Percentiles rank a stretch among this genome's conserved stretches.
phyloP scores from a whole-genome alignment of 441 rosid genomes.

The Aleurites moluccanus region DNA sequence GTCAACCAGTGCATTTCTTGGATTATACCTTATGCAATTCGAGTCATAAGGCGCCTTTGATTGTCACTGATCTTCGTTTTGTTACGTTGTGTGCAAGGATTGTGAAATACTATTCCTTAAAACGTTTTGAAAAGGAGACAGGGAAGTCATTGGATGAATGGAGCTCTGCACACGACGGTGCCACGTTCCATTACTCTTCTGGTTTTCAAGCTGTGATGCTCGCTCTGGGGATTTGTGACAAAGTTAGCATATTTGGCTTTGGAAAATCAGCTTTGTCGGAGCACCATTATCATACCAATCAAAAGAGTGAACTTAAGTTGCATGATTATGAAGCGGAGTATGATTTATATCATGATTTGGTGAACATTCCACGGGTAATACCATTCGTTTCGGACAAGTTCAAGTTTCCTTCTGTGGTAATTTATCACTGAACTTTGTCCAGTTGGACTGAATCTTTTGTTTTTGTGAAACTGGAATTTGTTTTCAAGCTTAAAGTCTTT shows the following conservation, averaged over 20 bases:
- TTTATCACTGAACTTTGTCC: slow-evolving; percentile 48
- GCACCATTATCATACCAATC: slow-evolving; percentile 92
- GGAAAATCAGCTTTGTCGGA: slow-evolving; percentile 69
- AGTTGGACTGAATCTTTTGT: slow-evolving; percentile 3
- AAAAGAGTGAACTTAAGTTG: slow-evolving; percentile 68
- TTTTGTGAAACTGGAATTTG: not conserved
- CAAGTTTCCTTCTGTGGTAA: slow-evolving; percentile 61
- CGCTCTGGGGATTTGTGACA: slow-evolving; percentile 72
- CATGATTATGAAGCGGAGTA: slow-evolving; percentile 88
- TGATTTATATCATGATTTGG: slow-evolving; percentile 63
- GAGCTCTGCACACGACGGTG: slow-evolving; percentile 63
- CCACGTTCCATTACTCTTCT: slow-evolving; percentile 85
- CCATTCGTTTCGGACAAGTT: slow-evolving; percentile 71
- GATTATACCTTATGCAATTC: slow-evolving; percentile 68
- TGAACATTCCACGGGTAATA: slow-evolving; percentile 48
- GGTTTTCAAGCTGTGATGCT: slow-evolving; percentile 93
- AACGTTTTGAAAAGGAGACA: slow-evolving; percentile 51
- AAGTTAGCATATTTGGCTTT: slow-evolving; percentile 77
- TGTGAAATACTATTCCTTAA: slow-evolving; percentile 79
- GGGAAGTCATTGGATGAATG: slow-evolving; percentile 58
- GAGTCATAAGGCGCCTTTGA: slow-evolving; percentile 50
- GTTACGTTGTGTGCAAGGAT: slow-evolving; percentile 70
- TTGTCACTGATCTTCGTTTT: slow-evolving; percentile 77
- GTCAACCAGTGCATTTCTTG: slow-evolving; percentile 77
- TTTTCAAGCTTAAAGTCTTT: not conserved